Base-by-base conservation (phyloP, 1,139 yeast genomes). In the Lodderomyces metapsilosis region DNA sequence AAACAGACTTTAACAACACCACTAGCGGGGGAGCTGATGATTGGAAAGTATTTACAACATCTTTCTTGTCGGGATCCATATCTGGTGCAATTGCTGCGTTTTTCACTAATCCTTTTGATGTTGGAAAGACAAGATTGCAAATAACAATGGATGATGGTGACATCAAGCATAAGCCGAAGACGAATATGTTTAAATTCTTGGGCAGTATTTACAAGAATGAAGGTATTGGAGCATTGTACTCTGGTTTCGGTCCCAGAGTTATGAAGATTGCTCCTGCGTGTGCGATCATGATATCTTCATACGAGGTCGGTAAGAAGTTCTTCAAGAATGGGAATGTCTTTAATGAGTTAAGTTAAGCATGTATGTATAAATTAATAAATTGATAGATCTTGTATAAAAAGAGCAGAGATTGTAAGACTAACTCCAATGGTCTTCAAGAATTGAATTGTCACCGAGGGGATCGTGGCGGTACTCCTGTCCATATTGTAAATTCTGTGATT, bases 271-370 rank as follows among this genome's bases (percentile, higher is more conserved):
- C 97, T 0, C 98, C 98, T 3, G 85, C 97, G 10, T 92, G 98
- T 74, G 98, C 98, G 2, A 92, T 92, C 30, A 94, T 92, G 99
- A 91, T 92, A 40, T 88, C 98, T 2, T 85, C 95, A 35, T 92
- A 92, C 61, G 98, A 92, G 60, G 71, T 91, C 40, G 88, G 95
- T 24, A 94, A 94, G 62, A 78, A 77, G 53, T 66, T 84, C 32
- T 78, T 84, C 55, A 62, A 55, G 37, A 56, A 56, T 40, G 65
- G 54, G 11, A 54, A 54, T 40, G 43, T 35, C 4, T 7, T 10
- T 3, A 33, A 21, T 18, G 36, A 21, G 12, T 15, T 18, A 7
- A 7, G 11, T 3, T n/a, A 20, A 13, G 7, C 5, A 20, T 5
- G 13, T 33, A 24, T 33, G 13, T 33, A 22, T 33, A 33, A 32